Conservation (phyloP, 179 eudicot genomes). For the Camellia oleifera region DNA sequence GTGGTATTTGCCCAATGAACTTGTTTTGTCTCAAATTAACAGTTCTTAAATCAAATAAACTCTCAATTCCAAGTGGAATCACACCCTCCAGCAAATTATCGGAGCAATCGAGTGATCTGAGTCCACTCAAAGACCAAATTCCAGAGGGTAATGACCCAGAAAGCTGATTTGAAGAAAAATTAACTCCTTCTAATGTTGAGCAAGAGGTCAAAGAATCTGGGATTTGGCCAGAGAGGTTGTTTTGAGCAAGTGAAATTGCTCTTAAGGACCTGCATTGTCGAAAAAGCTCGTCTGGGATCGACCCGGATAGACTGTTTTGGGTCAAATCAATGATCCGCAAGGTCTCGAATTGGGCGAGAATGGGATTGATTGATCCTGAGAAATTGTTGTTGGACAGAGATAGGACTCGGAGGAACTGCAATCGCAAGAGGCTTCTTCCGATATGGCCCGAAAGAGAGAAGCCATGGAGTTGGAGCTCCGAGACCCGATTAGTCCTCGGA, state of each 20-base stretch:
- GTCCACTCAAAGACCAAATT: constrained; percentile 65
- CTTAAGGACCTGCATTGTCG: constrained; percentile 67
- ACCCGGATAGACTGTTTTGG: constrained; percentile 56
- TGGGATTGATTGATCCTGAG: constrained; percentile 57
- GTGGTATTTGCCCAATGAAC: constrained; percentile 61
- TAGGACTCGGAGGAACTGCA: constrained; percentile 48
- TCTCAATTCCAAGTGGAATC: constrained; percentile 60
- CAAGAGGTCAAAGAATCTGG: constrained; percentile 66
- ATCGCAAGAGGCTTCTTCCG: constrained; percentile 47
- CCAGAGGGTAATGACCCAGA: constrained; percentile 55
- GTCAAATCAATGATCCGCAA: constrained; percentile 58
- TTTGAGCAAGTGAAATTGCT: constrained; percentile 56
- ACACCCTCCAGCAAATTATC: constrained; percentile 58
- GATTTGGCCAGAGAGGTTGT: constrained; percentile 55
- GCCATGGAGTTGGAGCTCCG: constrained; percentile 50
- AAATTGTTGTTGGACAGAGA: constrained; percentile 64
- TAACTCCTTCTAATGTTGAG: constrained; percentile 41
- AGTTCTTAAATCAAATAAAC: constrained; percentile 50
- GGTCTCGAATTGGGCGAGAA: constrained; percentile 47
- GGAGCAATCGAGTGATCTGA: constrained; percentile 62
- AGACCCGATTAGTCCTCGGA: constrained; percentile 42
- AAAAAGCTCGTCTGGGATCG: constrained; percentile 62
- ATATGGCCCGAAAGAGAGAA: constrained; percentile 73
- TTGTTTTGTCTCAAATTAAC: constrained; percentile 54
- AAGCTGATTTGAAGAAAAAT: constrained; percentile 62